phyloP scores from a whole-genome alignment of 768 basidiomycete genomes.

The Pulveroboletus ravenelii region DNA sequence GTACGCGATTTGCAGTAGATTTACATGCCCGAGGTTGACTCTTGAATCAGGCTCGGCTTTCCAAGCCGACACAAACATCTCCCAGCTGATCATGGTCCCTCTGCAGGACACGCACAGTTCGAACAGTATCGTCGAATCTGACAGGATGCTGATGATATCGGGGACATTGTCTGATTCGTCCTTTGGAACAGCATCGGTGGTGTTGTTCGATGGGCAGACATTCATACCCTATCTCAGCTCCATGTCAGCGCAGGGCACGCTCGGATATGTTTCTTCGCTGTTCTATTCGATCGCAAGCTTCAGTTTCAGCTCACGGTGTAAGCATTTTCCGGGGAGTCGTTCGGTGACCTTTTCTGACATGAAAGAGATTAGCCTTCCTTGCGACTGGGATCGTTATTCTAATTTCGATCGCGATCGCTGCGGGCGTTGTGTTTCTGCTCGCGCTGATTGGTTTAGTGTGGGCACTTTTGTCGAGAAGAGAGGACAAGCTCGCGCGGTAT shows the following conservation, averaged over 20 bases:
- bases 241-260: conserved; percentile 54
- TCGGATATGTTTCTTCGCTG: conserved; percentile 70
- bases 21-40: not conserved
- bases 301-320: conserved; percentile 67
- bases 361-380: conserved; percentile 60
- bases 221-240: conserved; percentile 83
- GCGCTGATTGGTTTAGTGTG: conserved; percentile 82
- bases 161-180: conserved; percentile 65
- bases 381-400: conserved; percentile 92
- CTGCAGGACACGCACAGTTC: conserved; percentile 68
- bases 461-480: conserved; percentile 80
- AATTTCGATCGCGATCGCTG: conserved; percentile 94
- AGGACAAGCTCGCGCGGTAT: conserved; percentile 63
- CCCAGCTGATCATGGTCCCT: conserved; percentile 89
- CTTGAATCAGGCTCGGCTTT: conserved; percentile 48
- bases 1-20: conserved; percentile 32
- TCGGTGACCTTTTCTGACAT: not conserved
- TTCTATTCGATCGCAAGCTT: conserved; percentile 81
- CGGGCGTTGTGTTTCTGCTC: conserved; percentile 87
- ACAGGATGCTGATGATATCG: conserved; percentile 88
- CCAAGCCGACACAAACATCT: conserved; percentile 55
- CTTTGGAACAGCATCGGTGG: conserved; percentile 77
- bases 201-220: conserved; percentile 78
- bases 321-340: conserved; percentile 28
- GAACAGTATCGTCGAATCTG: conserved; percentile 69